Evolutionary conservation across 805 yeast species (phyloP), one percentile per base, ranked within the genome.

Genomic region (Ascoidea asiatica): DNA sequence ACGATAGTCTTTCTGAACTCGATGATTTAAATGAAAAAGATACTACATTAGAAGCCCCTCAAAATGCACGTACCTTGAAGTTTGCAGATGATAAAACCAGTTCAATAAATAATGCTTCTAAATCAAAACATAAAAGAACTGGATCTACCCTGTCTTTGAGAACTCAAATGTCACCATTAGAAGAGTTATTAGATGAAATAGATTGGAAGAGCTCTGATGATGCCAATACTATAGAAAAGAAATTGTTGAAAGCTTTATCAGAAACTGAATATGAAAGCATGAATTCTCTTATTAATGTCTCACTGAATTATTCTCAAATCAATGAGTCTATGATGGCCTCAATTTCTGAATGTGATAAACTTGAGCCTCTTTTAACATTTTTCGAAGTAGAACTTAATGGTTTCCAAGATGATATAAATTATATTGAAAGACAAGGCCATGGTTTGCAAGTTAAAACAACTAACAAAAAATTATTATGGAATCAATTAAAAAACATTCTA

Each of bases 381-480:
- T 77, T 77, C 50, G 67, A 75, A 15, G 78, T 79, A 50, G 84
- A 80, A 49, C 60, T 81, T 42, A 69, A 78, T 13, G 71, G 79
- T 2, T 73, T 86, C 36, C 72, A 79, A 13, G 76, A 76, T 3
- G 90, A 83, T 48, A 76, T 89, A 43, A 72, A 74, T 40, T 73
- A 70, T 43, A 77, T 88, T 38, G 95, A 87, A 55, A 67, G 69
- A 35, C 83, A 81, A 56, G 79, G 89, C 2, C 77, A 81, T 53
- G 95, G 95, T 42, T 61, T 87, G 17, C 96, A 89, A 60, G 81
- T 89, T 5, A 80, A 79, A 52, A 76, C 90, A 4, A 78, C 85
- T 39, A 89, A 89, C 61, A 84, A 83, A 59, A 85, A 84, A 53
- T 58, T 70, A n/a, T 65, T 88, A 20, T 81, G 79, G 69, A 75